Conservation (phyloP, 2,329 filamentous ascomycete species). For the Clarireedia paspali region DNA sequence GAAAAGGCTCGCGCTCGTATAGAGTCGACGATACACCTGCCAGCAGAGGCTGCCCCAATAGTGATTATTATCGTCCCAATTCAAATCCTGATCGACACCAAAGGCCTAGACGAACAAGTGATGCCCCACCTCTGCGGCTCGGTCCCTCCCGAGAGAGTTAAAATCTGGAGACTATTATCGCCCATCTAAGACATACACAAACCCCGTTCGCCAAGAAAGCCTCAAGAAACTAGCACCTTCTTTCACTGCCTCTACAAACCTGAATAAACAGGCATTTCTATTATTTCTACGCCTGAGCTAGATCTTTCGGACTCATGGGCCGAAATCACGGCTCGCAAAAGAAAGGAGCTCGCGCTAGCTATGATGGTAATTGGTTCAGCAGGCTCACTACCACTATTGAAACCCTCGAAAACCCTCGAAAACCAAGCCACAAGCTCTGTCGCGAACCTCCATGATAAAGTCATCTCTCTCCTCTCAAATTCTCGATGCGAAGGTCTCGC, state of each 20-base stretch:
- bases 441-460: neutral
- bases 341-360: neutral
- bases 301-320: neutral
- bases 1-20: neutral
- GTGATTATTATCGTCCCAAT: neutral
- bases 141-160: neutral
- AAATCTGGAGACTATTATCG: neutral
- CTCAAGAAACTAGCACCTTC: neutral
- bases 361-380: neutral
- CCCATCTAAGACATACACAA: neutral
- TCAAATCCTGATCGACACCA: neutral
- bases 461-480: too few species aligned
- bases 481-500: neutral
- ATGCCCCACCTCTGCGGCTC: neutral
- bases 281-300: neutral
- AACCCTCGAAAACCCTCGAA: too few species aligned
- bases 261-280: neutral
- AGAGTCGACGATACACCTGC: neutral
- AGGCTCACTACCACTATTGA: too few species aligned
- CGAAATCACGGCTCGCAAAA: conserved; percentile 1
- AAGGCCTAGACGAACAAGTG: neutral
- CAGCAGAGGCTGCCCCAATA: neutral
- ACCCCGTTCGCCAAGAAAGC: neutral
- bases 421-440: neutral
- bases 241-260: neutral